Percentiles rank a stretch among this genome's conserved stretches.
These are phyloP conservation scores for Dictyostelium firmibasis DNA, from an alignment of 78 protist genomes.

Conservation along the genomic window DNA sequence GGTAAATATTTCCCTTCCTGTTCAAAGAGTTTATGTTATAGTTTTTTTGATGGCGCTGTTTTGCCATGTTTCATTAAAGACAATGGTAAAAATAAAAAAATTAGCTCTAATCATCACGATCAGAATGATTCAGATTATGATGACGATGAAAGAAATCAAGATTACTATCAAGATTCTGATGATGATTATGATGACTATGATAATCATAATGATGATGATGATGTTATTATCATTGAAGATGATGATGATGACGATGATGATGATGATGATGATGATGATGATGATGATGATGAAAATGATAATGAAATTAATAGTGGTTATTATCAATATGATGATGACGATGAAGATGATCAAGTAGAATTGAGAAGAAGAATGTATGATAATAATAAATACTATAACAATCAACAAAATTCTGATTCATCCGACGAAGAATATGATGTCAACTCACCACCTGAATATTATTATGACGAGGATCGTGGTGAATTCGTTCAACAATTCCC, in stretches of 20 bases:
- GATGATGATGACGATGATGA: background rate
- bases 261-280: slow-evolving; percentile 16
- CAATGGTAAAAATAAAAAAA: background rate
- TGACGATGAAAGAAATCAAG: slow-evolving; percentile 7
- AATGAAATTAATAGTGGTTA: background rate
- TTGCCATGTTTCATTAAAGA: slow-evolving; percentile 8
- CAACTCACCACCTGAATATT: background rate
- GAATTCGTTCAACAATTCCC: background rate
- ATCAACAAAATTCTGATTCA: background rate
- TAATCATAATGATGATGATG: slow-evolving; percentile 1
- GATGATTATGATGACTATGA: background rate
- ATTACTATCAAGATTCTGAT: background rate
- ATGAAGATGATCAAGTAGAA: background rate
- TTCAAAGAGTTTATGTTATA: slow-evolving; percentile 54
- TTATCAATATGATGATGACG: background rate
- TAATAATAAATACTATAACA: background rate
- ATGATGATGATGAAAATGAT: background rate
- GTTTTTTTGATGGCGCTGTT: slow-evolving; percentile 66
- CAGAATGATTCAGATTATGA: background rate
- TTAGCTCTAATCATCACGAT: background rate
- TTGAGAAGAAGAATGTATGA: background rate
- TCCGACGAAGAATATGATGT: background rate
- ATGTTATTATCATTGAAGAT: background rate
- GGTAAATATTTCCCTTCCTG: slow-evolving; percentile 61
- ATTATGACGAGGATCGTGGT: background rate